phyloP scores from a whole-genome alignment of 257 asterid genomes.

The Solanum rostratum region DNA sequence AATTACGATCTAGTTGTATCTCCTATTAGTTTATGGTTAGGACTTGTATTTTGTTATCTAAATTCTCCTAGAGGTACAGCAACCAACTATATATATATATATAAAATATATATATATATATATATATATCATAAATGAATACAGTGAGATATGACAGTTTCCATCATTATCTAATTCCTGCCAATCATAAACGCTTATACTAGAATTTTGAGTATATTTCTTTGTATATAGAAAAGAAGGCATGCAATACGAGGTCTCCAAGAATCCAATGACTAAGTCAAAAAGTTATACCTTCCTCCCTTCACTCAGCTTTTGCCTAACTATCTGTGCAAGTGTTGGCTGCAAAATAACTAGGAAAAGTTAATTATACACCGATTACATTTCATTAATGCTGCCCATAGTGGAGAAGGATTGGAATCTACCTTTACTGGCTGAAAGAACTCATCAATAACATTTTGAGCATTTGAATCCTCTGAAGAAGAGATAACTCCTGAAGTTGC shows the following conservation, averaged over 20 bases:
- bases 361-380: neutral
- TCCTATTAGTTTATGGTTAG: neutral
- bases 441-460: constrained; percentile 71
- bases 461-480: constrained; percentile 42
- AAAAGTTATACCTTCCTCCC: constrained; percentile 75
- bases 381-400: neutral
- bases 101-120: too few species aligned
- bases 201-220: neutral
- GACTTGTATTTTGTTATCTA: neutral
- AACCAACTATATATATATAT: neutral
- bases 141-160: neutral
- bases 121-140: neutral
- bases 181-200: neutral
- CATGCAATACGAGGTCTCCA: neutral
- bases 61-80: neutral
- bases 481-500: constrained; percentile 26
- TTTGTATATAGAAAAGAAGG: neutral
- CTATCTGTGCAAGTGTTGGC: constrained; percentile 80
- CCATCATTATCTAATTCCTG: neutral
- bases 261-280: neutral
- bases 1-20: neutral
- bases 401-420: neutral
- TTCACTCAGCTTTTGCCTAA: constrained; percentile 75
- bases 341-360: constrained; percentile 16
- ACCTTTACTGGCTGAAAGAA: constrained; percentile 78